A percentile compares a stretch with the other conserved stretches of the same genome.
Evolutionary conservation across 2,329 filamentous ascomycete genomes (phyloP).

Genomic region (Hysterium pulicare): DNA sequence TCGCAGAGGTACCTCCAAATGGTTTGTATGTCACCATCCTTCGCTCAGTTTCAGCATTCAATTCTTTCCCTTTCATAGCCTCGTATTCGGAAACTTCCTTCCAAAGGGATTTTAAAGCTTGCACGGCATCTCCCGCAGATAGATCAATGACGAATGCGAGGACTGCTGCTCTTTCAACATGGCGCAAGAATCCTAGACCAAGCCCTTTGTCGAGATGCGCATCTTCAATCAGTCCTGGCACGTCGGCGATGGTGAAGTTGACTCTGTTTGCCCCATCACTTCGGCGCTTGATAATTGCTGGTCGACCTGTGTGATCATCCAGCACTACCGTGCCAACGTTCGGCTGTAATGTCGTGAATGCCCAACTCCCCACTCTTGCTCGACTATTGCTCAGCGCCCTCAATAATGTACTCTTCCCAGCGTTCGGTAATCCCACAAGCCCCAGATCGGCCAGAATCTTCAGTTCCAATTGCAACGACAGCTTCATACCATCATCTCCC

Average conservation of each 20-base stretch:
- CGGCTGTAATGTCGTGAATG: conserved; percentile 91
- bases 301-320: conserved; percentile 78
- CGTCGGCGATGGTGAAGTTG: conserved; percentile 90
- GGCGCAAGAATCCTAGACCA: conserved; percentile 85
- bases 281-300: conserved; percentile 48
- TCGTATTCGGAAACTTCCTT: conserved; percentile 87
- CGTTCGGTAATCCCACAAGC: conserved; percentile 90
- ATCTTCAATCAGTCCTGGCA: conserved; percentile 87
- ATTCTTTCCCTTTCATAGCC: conserved; percentile 70
- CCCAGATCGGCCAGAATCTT: conserved; percentile 95
- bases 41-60: conserved; percentile 61
- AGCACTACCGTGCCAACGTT: conserved; percentile 95
- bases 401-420: conserved; percentile 89
- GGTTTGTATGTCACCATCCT: conserved; percentile 55
- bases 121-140: conserved; percentile 71
- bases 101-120: conserved; percentile 79
- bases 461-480: conserved; percentile 83
- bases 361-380: conserved; percentile 89
- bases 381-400: conserved; percentile 84
- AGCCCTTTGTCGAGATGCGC: conserved; percentile 90
- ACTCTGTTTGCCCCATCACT: conserved; percentile 58
- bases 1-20: conserved; percentile 7
- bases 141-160: conserved; percentile 93
- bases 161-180: conserved; percentile 89
- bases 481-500: conserved; percentile 73